Evolutionary conservation across 2,329 filamentous ascomycete species (phyloP), one percentile per base, ranked within the genome.

Genomic region (Colletotrichum sp.): DNA sequence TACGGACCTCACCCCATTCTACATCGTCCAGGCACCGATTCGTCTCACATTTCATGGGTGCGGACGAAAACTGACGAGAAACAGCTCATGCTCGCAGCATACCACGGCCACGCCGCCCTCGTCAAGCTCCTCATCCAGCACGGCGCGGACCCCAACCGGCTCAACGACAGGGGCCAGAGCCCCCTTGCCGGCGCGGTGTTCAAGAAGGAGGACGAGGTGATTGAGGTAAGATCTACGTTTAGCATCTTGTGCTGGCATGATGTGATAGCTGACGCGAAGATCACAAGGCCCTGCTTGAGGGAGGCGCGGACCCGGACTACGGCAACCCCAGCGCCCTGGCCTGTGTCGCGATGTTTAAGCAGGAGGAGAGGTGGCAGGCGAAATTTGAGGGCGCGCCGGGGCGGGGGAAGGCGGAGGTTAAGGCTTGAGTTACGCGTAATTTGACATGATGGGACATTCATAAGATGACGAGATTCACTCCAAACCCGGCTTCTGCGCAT

Each of bases 181-280:
- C 91, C 92, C 1, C 86, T 95, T 5, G 93, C 93, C 1, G 93
- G 94, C 0, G 93, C 93, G 0, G 91, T 95, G 10, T 95, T 95
- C 82, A 95, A 95, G 83, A 91, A 91, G 13, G 92, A 93, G 80
- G 88, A 90, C 70, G 90, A 89, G 6, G 91, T 95, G 4, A 89
- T 95, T 12, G 89, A 90, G 81, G n/a, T n/a, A n/a, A n/a, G n/a
- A n/a, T n/a, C n/a, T n/a, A n/a, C n/a, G n/a, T n/a, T n/a, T n/a
- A n/a, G n/a, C n/a, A n/a, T n/a, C n/a, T n/a, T n/a, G n/a, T n/a
- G n/a, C n/a, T 13, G 22, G 39, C 0, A n/a, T 48, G 39, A 0
- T 12, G 18, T 2, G 39, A 48, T 9, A 34, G 18, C 12, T 68
- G 60, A 30, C 39, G 22, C 22, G 22, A 18, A 27, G 16, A 9